Conservation (phyloP, 2,329 filamentous ascomycete genomes). For the Pleomassaria siparia region DNA sequence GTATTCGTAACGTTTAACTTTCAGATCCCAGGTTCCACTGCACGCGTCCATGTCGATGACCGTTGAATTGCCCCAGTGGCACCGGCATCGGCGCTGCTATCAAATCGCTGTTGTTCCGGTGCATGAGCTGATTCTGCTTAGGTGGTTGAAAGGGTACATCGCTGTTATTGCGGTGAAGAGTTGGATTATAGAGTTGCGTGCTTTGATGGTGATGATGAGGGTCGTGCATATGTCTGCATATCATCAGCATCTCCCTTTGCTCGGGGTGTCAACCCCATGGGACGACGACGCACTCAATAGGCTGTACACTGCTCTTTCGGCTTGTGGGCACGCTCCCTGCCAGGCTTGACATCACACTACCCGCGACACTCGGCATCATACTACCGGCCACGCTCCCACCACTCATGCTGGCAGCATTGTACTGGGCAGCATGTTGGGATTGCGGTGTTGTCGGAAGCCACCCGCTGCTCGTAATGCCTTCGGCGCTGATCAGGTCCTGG, state of each 20-base stretch:
- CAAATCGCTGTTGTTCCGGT: slow-evolving; percentile 30
- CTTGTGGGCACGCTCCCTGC: slow-evolving; percentile 21
- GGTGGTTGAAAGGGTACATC: slow-evolving; percentile 18
- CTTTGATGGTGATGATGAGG: background rate
- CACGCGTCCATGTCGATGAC: slow-evolving; percentile 24
- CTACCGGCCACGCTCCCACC: slow-evolving; percentile 17
- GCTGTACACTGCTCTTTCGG: slow-evolving; percentile 29
- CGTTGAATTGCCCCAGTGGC: slow-evolving; percentile 19
- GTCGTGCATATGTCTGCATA: background rate
- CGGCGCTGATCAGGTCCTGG: slow-evolving; percentile 32
- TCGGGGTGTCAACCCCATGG: no score
- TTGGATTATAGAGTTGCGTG: background rate
- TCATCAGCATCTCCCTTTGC: background rate
- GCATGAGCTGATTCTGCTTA: slow-evolving; percentile 16
- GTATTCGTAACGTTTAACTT: slow-evolving; percentile 8
- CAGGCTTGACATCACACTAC: slow-evolving; percentile 11
- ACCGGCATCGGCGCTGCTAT: slow-evolving; percentile 31
- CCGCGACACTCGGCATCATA: slow-evolving; percentile 6
- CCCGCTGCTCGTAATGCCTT: slow-evolving; percentile 38
- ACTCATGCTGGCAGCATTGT: slow-evolving; percentile 7
- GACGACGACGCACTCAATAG: slow-evolving; percentile 23
- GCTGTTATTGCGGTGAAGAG: slow-evolving; percentile 24
- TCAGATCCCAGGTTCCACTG: slow-evolving; percentile 41
- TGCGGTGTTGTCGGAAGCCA: slow-evolving; percentile 39
- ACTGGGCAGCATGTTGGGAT: slow-evolving; percentile 32